Conservation (phyloP, 805 yeast species). For the Barnettozyma vustinii region DNA sequence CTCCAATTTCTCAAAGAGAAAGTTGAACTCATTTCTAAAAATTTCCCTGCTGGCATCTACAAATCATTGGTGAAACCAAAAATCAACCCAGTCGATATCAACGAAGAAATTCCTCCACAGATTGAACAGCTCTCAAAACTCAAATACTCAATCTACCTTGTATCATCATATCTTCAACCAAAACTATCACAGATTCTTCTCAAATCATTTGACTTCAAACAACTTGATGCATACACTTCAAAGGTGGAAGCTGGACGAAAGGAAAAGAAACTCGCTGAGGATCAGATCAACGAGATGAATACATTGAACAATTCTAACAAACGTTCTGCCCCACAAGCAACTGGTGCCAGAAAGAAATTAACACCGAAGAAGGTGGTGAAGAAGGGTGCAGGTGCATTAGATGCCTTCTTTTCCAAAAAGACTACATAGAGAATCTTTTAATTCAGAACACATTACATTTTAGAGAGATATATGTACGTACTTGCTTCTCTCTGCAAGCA, state of each 20-base stretch:
- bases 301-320: constrained; percentile 17
- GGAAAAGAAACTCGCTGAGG: constrained; percentile 27
- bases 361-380: constrained; percentile 40
- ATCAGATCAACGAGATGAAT: constrained; percentile 27
- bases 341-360: constrained; percentile 23
- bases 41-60: constrained; percentile 35
- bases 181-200: constrained; percentile 19
- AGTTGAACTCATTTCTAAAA: constrained; percentile 29
- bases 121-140: constrained; percentile 33
- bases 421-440: background rate
- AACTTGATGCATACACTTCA: constrained; percentile 26
- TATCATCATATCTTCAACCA: constrained; percentile 39
- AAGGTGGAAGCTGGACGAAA: constrained; percentile 15
- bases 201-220: constrained; percentile 28
- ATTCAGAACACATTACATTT: background rate
- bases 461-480: constrained; percentile 3
- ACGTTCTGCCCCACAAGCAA: constrained; percentile 15
- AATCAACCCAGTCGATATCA: constrained; percentile 26
- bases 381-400: constrained; percentile 63
- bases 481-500: constrained; percentile 1
- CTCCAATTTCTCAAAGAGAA: constrained; percentile 34
- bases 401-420: constrained; percentile 52
- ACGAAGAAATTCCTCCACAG: constrained; percentile 29
- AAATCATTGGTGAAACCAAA: constrained; percentile 22
- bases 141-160: constrained; percentile 40